Conservation (phyloP, 768 basidiomycete genomes). For the Amanita jacksonii region DNA sequence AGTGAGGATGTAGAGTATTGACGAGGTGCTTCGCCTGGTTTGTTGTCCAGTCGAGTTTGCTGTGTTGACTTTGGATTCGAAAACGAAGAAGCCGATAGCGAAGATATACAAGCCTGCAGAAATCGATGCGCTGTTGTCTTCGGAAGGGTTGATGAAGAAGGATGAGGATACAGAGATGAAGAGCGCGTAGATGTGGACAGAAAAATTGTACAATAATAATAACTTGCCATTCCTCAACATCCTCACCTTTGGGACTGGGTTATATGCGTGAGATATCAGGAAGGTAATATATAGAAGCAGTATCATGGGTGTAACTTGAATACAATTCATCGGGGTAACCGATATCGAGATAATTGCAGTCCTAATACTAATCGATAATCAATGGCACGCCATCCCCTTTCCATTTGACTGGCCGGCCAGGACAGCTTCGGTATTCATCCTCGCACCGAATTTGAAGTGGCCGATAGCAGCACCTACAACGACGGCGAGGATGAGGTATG, state of each 20-base stretch:
- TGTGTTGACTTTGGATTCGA: constrained; percentile 77
- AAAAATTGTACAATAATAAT: too few species aligned
- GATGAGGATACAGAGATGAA: constrained; percentile 79
- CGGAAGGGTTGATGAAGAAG: constrained; percentile 83
- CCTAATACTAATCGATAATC: too few species aligned
- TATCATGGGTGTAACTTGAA: too few species aligned
- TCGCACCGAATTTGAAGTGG: constrained; percentile 65
- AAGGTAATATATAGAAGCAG: too few species aligned
- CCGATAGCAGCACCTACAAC: constrained; percentile 78
- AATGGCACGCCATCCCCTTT: constrained; percentile 81
- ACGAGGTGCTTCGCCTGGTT: too few species aligned
- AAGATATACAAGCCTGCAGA: constrained; percentile 89
- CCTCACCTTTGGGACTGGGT: too few species aligned
- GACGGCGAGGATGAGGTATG: constrained; percentile 77
- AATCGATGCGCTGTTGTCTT: constrained; percentile 72
- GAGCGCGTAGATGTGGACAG: constrained; percentile 27
- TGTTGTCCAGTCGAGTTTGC: constrained; percentile 83
- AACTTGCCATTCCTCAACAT: too few species aligned
- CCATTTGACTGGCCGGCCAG: constrained; percentile 31
- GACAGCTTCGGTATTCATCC: constrained; percentile 53
- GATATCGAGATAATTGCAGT: too few species aligned
- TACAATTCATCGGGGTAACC: too few species aligned
- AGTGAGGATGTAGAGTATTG: constrained; percentile 3
- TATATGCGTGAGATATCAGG: too few species aligned
- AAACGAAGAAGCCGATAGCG: constrained; percentile 69